These are phyloP conservation scores for Boletus edulis DNA, from an alignment of 768 basidiomycete genomes.

Conservation along the genomic window DNA sequence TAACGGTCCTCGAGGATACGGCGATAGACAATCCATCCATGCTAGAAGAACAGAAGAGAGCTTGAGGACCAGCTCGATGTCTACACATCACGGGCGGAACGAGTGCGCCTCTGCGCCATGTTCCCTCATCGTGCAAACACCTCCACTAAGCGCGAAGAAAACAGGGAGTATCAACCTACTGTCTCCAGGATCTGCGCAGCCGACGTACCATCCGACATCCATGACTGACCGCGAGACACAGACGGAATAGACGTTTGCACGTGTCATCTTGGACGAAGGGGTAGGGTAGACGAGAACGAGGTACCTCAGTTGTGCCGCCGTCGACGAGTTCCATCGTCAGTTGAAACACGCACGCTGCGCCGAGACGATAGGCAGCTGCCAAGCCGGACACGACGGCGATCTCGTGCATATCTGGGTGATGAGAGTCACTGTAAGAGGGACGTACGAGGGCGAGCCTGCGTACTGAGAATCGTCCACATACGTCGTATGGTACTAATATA, in stretches of 20 bases:
- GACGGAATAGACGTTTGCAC: not conserved
- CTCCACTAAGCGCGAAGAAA: not conserved
- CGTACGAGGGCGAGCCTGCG: not conserved
- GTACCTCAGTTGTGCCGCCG: not conserved
- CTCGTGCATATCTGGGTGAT: not conserved
- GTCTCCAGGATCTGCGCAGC: not conserved
- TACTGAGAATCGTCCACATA: not conserved
- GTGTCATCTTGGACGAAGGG: not conserved
- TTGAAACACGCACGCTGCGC: not conserved
- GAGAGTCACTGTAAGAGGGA: not conserved
- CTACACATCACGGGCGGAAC: no score
- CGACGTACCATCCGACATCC: not conserved
- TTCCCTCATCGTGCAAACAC: not conserved
- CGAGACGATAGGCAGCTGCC: not conserved
- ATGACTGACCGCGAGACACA: not conserved
- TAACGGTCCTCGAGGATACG: no score
- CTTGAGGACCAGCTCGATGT: no score
- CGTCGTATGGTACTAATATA: not conserved
- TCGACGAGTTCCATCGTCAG: not conserved
- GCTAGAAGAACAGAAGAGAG: no score
- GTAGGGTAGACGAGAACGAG: not conserved
- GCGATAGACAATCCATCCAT: no score
- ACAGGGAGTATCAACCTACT: not conserved
- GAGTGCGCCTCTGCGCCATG: no score
- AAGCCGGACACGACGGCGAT: not conserved